phyloP scores from a whole-genome alignment of 1,139 yeast genomes.

The Meyerozyma carpophila region DNA sequence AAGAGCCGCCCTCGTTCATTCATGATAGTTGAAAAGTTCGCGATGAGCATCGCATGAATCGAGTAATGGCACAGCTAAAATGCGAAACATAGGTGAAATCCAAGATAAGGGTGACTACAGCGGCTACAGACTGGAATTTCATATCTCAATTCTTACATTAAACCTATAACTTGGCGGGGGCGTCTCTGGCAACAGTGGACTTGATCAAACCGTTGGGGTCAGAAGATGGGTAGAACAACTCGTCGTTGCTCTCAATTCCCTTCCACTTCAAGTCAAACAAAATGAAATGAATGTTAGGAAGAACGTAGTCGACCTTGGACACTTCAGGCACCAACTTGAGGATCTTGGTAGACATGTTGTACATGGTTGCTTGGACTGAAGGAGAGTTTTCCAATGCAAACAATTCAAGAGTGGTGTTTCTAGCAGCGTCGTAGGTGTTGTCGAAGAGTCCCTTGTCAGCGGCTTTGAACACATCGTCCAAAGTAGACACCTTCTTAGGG shows the following conservation, averaged over 20 bases:
- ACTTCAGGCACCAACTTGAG: constrained; percentile 53
- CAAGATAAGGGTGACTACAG: too few species aligned
- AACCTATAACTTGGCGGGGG: constrained; percentile 36
- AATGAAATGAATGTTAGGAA: constrained; percentile 90
- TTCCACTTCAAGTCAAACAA: constrained; percentile 79
- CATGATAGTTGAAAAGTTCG: neutral
- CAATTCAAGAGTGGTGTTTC: constrained; percentile 63
- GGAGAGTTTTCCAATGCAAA: constrained; percentile 86
- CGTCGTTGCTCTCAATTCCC: constrained; percentile 74
- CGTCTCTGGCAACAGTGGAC: constrained; percentile 70
- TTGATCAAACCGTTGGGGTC: constrained; percentile 91
- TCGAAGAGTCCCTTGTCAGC: constrained; percentile 67
- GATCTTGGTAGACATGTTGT: constrained; percentile 77
- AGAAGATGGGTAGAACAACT: constrained; percentile 81
- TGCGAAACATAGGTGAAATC: too few species aligned
- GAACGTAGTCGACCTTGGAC: constrained; percentile 59
- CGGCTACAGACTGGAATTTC: too few species aligned
- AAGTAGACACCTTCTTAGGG: constrained; percentile 41
- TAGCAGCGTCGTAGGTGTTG: constrained; percentile 52
- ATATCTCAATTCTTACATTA: neutral
- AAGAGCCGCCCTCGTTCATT: neutral
- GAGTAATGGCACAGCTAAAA: too few species aligned
- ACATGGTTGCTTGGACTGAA: constrained; percentile 94
- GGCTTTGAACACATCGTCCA: constrained; percentile 44
- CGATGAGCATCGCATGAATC: neutral